phyloP scores from a whole-genome alignment of 805 yeast species.

The Ogataea nonfermentans region DNA sequence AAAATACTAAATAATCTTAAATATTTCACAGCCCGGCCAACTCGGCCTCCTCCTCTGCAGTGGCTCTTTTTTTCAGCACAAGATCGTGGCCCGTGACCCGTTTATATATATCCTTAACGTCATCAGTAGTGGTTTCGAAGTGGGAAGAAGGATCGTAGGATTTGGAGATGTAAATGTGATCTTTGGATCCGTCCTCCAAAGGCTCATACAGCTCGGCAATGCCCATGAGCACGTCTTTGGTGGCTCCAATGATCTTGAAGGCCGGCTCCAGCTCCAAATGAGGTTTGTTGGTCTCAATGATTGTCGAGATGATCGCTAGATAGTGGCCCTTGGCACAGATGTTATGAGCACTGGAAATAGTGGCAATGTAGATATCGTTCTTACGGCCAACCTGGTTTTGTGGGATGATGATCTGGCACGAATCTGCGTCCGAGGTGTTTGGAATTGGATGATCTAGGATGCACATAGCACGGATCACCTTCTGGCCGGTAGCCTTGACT shows the following conservation, averaged over 20 bases:
- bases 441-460: slow-evolving; percentile 88
- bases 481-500: slow-evolving; percentile 68
- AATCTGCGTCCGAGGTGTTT: slow-evolving; percentile 76
- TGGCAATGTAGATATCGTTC: slow-evolving; percentile 92
- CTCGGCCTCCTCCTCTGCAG: slow-evolving; percentile 61
- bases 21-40: slow-evolving; percentile 32
- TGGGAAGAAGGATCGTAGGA: slow-evolving; percentile 94
- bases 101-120: slow-evolving; percentile 89
- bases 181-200: slow-evolving; percentile 72
- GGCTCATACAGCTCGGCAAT: slow-evolving; percentile 91
- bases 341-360: slow-evolving; percentile 83
- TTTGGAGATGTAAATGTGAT: slow-evolving; percentile 77
- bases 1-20: slow-evolving; percentile 2
- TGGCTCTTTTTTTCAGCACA: slow-evolving; percentile 73
- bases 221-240: slow-evolving; percentile 87
- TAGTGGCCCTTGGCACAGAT: slow-evolving; percentile 87
- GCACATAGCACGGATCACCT: slow-evolving; percentile 83
- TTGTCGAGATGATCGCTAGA: slow-evolving; percentile 90
- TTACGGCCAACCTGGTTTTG: slow-evolving; percentile 92
- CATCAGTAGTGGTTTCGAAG: slow-evolving; percentile 94
- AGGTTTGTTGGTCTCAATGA: slow-evolving; percentile 90
- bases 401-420: slow-evolving; percentile 92
- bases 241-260: slow-evolving; percentile 79
- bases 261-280: slow-evolving; percentile 93
- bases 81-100: slow-evolving; percentile 91